Percentiles rank a stretch among this genome's conserved stretches.
Conservation (phyloP, 2,329 filamentous ascomycete species). For the Colletotrichum falcatum region DNA sequence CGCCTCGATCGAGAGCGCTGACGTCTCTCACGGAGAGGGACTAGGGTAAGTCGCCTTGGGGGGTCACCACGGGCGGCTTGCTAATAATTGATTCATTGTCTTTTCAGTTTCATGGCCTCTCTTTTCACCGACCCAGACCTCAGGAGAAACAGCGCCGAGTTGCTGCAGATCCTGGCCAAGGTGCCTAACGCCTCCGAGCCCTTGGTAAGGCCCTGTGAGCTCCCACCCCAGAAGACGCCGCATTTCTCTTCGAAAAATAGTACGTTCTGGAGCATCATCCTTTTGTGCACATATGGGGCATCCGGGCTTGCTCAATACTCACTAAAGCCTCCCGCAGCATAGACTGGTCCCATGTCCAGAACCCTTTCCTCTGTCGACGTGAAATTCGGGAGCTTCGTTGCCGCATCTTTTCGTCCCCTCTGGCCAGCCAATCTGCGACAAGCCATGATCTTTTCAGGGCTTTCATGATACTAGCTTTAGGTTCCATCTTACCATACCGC, state of each 20-base stretch:
- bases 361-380: constrained; percentile 46
- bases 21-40: constrained; percentile 34
- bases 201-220: constrained; percentile 15
- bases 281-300: neutral
- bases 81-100: neutral
- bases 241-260: constrained; percentile 41
- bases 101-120: constrained; percentile 37
- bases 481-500: constrained; percentile 51
- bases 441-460: constrained; percentile 50
- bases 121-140: constrained; percentile 42
- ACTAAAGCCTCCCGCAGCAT: constrained; percentile 30
- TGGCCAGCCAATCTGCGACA: constrained; percentile 1
- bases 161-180: constrained; percentile 32
- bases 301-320: neutral
- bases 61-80: neutral
- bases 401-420: constrained; percentile 41
- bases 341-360: constrained; percentile 44
- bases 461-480: constrained; percentile 54
- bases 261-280: neutral
- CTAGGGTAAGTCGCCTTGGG: constrained; percentile 31
- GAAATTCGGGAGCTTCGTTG: constrained; percentile 43
- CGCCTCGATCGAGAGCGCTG: constrained; percentile 36
- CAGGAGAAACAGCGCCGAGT: constrained; percentile 35
- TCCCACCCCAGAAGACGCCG: constrained; percentile 33
- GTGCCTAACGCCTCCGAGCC: constrained; percentile 24